phyloP scores from a whole-genome alignment of 2,329 filamentous ascomycete genomes.

The Acrodontium crateriforme region DNA sequence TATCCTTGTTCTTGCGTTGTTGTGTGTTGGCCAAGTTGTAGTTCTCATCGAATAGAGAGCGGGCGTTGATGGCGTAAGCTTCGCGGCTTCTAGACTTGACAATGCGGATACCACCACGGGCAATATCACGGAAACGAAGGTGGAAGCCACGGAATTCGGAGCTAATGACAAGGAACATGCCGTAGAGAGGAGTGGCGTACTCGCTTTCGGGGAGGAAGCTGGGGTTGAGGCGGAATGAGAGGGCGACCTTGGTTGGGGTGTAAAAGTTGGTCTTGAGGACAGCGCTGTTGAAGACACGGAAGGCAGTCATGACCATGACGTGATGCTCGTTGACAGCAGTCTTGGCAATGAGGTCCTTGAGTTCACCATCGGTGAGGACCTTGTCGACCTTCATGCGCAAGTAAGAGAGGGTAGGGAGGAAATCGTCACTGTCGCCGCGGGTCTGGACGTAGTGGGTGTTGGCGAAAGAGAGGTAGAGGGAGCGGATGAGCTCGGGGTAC shows the following conservation, averaged over 20 bases:
- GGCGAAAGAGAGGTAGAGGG: conserved; percentile 83
- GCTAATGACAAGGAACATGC: conserved; percentile 97
- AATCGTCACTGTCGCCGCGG: conserved; percentile 49
- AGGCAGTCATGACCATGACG: conserved; percentile 93
- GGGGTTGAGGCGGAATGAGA: conserved; percentile 89
- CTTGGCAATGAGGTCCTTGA: conserved; percentile 64
- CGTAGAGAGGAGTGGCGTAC: conserved; percentile 85
- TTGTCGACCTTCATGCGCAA: conserved; percentile 53
- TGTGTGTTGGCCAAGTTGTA: conserved; percentile 97
- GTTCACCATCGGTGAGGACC: conserved; percentile 59
- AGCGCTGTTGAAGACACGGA: conserved; percentile 86
- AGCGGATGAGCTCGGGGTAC: conserved; percentile 75
- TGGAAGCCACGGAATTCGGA: conserved; percentile 97
- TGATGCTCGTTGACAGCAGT: conserved; percentile 89
- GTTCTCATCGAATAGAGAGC: conserved; percentile 95
- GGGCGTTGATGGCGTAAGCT: conserved; percentile 89
- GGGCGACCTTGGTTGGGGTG: conserved; percentile 93
- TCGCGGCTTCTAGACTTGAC: conserved; percentile 97
- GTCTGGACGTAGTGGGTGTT: conserved; percentile 67
- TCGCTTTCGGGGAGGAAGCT: conserved; percentile 80
- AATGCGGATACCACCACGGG: conserved; percentile 92
- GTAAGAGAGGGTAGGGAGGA: conserved; percentile 56
- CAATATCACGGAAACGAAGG: conserved; percentile 91
- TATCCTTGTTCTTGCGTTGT: conserved; percentile 99
- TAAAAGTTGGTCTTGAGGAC: conserved; percentile 96